phyloP scores from a whole-genome alignment of 2,329 filamentous ascomycete species.

The Tolypocladium cylindrosporum region DNA sequence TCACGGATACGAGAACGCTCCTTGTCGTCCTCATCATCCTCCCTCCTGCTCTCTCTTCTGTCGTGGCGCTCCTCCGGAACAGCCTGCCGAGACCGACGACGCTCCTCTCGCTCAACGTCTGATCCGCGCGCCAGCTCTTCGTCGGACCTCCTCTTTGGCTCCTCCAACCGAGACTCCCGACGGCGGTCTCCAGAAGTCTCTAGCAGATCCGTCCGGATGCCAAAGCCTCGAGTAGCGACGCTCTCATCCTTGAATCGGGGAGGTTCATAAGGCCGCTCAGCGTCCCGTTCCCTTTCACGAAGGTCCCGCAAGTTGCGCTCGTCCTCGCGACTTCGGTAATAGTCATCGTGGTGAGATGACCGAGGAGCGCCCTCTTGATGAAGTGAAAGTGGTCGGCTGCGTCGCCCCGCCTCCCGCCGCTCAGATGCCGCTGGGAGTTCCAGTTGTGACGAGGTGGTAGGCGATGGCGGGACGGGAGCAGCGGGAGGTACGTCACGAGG shows the following conservation, averaged over 20 bases:
- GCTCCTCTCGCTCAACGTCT: conserved; percentile 19
- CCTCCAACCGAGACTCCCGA: conserved; percentile 17
- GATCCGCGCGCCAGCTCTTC: conserved; percentile 17
- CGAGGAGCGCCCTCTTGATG: conserved; percentile 39
- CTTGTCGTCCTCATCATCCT: conserved; percentile 25
- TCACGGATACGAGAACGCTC: conserved; percentile 35
- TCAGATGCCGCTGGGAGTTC: conserved; percentile 8
- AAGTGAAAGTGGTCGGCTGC: conserved; percentile 38
- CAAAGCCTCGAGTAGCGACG: conserved; percentile 38
- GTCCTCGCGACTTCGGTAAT: conserved; percentile 38
- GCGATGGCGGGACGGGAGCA: conserved; percentile 27
- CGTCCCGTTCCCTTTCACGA: conserved; percentile 28
- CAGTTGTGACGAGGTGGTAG: conserved; percentile 11
- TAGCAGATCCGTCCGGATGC: conserved; percentile 33
- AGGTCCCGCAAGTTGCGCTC: conserved; percentile 31
- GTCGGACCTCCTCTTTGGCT: conserved; percentile 19
- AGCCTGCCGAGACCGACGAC: conserved; percentile 13
- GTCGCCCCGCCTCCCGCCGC: conserved; percentile 12
- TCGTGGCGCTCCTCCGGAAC: conserved; percentile 17
- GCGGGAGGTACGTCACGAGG: conserved; percentile 31
- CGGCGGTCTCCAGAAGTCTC: conserved; percentile 28
- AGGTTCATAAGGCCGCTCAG: conserved; percentile 16
- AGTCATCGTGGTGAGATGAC: conserved; percentile 35
- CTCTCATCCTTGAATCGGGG: conserved; percentile 35
- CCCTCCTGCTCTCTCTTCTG: conserved; percentile 18